Conservation (phyloP, 257 asterid species). For the Nicotiana tabacum region DNA sequence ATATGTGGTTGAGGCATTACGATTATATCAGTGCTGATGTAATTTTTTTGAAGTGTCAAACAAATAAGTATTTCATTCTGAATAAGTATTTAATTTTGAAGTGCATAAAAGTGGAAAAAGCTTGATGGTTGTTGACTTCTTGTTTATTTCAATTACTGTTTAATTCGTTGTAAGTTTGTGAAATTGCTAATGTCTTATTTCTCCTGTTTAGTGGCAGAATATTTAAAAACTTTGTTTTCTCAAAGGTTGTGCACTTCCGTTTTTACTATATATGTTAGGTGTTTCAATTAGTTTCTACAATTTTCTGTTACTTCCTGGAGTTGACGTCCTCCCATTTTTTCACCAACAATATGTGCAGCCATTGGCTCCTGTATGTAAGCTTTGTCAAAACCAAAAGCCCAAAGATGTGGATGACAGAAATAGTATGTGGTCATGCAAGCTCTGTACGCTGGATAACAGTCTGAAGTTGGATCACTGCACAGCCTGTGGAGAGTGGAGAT, state of each 20-base stretch:
- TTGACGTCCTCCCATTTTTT: background rate
- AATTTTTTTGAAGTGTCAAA: background rate
- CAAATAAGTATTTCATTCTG: background rate
- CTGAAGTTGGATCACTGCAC: conserved; percentile 55
- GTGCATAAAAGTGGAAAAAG: background rate
- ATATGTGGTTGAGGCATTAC: background rate
- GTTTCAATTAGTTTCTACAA: background rate
- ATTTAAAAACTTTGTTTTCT: background rate
- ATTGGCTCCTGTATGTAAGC: conserved; percentile 70
- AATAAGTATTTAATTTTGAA: too few species aligned
- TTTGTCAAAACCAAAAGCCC: conserved; percentile 57
- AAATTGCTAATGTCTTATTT: background rate
- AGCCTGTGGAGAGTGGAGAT: conserved; percentile 79
- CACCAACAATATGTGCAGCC: conserved; percentile 37
- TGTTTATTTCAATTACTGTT: background rate
- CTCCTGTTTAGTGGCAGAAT: background rate
- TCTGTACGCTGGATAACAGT: conserved; percentile 71
- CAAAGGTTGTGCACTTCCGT: background rate
- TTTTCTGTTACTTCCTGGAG: background rate
- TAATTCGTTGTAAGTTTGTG: background rate
- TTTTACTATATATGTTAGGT: background rate
- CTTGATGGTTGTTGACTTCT: background rate
- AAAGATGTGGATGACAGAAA: conserved; percentile 31
- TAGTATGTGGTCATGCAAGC: conserved; percentile 62
- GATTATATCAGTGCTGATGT: background rate